A percentile compares a stretch with the other conserved stretches of the same genome.
Conservation (phyloP, 192 early-diverging fungal genomes). For the Coemansia sp. region DNA sequence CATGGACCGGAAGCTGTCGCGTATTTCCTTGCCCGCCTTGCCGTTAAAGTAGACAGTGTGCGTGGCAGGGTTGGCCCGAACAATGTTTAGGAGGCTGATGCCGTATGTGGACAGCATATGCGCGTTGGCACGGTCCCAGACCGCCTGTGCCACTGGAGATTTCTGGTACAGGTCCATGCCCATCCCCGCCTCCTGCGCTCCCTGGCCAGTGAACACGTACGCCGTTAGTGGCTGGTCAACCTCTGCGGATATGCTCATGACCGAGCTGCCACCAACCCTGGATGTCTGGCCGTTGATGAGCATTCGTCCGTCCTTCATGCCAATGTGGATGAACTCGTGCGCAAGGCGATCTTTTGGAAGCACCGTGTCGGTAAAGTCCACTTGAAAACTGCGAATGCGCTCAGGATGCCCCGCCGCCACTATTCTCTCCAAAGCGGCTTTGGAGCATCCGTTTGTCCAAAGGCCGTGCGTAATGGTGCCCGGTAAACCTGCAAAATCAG, state of each 20-base stretch:
- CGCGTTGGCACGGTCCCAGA: conserved; percentile 89
- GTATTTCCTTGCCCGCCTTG: conserved; percentile 70
- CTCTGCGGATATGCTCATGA: conserved; percentile 76
- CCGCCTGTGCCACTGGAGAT: conserved; percentile 68
- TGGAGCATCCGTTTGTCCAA: conserved; percentile 89
- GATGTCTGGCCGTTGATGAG: conserved; percentile 80
- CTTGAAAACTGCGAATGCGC: conserved; percentile 71
- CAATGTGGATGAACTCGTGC: conserved; percentile 79
- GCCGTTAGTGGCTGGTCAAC: conserved; percentile 85
- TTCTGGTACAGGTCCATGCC: conserved; percentile 88
- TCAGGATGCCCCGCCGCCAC: conserved; percentile 80
- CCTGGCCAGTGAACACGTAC: conserved; percentile 96
- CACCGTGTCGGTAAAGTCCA: conserved; percentile 85
- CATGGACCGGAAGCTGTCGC: no score
- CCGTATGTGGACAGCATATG: conserved; percentile 83
- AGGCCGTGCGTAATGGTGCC: conserved; percentile 91
- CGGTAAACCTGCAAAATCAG: conserved; percentile 75
- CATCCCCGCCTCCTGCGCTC: conserved; percentile 92
- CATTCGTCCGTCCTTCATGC: conserved; percentile 93
- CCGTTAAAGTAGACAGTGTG: conserved; percentile 86
- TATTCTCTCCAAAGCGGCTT: conserved; percentile 83
- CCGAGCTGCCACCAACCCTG: conserved; percentile 61
- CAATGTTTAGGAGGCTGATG: conserved; percentile 87
- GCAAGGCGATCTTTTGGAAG: conserved; percentile 74
- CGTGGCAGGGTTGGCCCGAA: conserved; percentile 60